A percentile compares a stretch with the other conserved stretches of the same genome.
These are phyloP conservation scores for Geotrichum reessii DNA, from an alignment of 1,139 yeast genomes.

Conservation along the genomic window DNA sequence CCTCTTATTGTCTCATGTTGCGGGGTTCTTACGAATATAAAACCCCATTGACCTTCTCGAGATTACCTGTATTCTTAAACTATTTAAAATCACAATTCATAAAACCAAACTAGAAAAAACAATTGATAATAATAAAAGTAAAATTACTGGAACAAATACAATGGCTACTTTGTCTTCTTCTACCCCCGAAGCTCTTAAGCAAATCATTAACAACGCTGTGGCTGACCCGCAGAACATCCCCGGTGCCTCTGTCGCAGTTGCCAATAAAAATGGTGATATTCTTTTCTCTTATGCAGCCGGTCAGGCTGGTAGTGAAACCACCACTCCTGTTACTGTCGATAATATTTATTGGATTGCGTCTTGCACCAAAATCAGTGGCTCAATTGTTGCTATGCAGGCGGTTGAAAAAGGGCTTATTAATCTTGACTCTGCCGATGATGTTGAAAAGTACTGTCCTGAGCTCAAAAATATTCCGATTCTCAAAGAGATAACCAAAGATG, in stretches of 20 bases:
- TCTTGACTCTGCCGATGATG: conserved; percentile 37
- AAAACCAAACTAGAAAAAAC: neutral
- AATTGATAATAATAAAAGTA: neutral
- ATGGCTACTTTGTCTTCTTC: conserved; percentile 17
- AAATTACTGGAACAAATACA: neutral
- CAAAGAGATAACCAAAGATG: conserved; percentile 38
- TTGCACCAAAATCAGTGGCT: conserved; percentile 47
- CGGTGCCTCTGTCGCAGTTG: conserved; percentile 16
- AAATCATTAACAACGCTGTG: conserved; percentile 13
- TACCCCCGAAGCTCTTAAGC: conserved; percentile 4
- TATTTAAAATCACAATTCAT: neutral
- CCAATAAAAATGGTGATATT: conserved; percentile 19
- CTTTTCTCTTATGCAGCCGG: conserved; percentile 23
- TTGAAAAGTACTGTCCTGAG: conserved; percentile 40
- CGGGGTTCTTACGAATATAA: neutral
- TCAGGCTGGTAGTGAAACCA: conserved; percentile 24
- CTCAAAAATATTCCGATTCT: conserved; percentile 42
- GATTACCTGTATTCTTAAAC: neutral
- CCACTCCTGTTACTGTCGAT: conserved; percentile 31
- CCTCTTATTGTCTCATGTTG: neutral
- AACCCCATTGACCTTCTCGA: neutral
- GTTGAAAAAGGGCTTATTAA: conserved; percentile 43
- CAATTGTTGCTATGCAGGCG: conserved; percentile 44
- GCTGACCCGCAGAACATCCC: conserved; percentile 15
- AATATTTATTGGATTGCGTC: conserved; percentile 41